Conservation (phyloP, 108 stramenopile species). For the Nitzschia sp. region DNA sequence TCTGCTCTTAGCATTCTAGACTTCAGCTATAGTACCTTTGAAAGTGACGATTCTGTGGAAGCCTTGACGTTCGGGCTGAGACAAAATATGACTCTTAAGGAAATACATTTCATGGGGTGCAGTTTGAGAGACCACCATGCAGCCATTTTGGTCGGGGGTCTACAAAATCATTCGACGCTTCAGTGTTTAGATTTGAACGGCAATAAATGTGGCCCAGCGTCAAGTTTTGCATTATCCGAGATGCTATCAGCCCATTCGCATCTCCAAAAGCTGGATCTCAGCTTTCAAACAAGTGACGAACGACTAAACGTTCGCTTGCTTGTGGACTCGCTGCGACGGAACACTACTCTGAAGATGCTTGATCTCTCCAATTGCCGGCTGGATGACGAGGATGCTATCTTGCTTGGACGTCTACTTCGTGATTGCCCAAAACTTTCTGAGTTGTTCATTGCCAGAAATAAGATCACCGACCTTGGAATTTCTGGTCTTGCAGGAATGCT, state of each 20-base stretch:
- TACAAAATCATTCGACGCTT: constrained; percentile 12
- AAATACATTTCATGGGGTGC: constrained; percentile 2
- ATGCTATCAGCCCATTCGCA: background rate
- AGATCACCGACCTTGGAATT: constrained; percentile 11
- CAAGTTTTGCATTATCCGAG: background rate
- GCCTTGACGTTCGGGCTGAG: background rate
- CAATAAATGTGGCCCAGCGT: constrained; percentile 5
- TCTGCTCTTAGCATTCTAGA: background rate
- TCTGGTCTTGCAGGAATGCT: background rate
- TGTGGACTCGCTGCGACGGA: background rate
- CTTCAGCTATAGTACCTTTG: constrained; percentile 4
- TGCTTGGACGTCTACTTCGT: background rate
- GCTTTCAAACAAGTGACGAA: background rate
- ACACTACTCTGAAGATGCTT: constrained; percentile 6
- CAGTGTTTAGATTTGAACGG: background rate
- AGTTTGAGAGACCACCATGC: background rate
- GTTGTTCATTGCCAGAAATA: constrained; percentile 5
- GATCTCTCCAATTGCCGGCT: constrained; percentile 3
- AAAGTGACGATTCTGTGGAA: background rate
- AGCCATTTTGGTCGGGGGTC: background rate
- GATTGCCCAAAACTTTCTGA: background rate
- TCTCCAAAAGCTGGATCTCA: constrained; percentile 13
- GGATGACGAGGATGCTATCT: constrained; percentile 7
- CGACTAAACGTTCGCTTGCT: background rate
- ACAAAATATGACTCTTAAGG: background rate